Evolutionary conservation across 2,329 filamentous ascomycete genomes (phyloP), one percentile per base, ranked within the genome.

Genomic region (Pseudogymnoascus sp.): DNA sequence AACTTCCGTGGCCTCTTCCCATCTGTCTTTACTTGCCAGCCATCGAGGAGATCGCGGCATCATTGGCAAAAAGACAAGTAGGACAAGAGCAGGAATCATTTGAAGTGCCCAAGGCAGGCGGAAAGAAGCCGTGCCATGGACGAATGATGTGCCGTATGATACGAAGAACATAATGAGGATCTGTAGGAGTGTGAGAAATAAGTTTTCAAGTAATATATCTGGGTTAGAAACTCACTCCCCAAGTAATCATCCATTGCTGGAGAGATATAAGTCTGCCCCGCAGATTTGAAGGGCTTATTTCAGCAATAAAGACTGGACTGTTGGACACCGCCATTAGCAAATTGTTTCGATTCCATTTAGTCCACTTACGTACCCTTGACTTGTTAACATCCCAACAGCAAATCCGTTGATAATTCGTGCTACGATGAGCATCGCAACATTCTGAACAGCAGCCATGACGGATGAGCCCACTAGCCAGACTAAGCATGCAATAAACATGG

Each of bases 361-460:
- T 23, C 6, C 18, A 25, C 6, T 8, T 50, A 28, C 44, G 3
- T 50, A 50, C 44, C 89, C 88, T 71, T 90, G 86, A 25, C 88
- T 86, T 23, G 86, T 89, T 73, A 84, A 87, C 72, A 90, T 89
- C 67, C 88, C 89, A 65, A 90, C 87, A 59, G 83, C 83, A 67
- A 90, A 72, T 65, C 88, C 88, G 75, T 89, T 89, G 77, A 91
- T 84, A 72, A 89, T 73, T 69, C 88, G 87, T 59, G 88, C 87
- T 25, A 83, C 84, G 59, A 88, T 82, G 21, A 91, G 79, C 88
- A 86, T 85, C 38, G 76, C 78, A 63, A 87, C 84, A 71, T 83
- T 82, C 68, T 86, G 82, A 5, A 83, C 75, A 10, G 83, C 80
- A 53, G 78, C 81, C 61, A 82, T 78, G 65, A 88, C 63, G 2